phyloP scores from a whole-genome alignment of 1,139 yeast genomes.

The Protomyces lactucae-debilis region DNA sequence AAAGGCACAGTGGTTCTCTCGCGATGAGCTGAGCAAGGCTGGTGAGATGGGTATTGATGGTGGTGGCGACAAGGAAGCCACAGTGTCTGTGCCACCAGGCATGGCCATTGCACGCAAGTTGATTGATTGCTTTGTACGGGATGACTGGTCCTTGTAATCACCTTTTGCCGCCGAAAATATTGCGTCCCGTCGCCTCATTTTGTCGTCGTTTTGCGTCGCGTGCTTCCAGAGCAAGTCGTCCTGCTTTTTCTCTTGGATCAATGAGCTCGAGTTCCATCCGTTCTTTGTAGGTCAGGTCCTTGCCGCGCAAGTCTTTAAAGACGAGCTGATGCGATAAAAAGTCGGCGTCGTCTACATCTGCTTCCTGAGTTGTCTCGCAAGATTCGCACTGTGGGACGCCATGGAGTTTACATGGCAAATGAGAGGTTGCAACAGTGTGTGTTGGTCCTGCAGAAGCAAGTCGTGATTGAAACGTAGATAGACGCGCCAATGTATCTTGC shows the following conservation, averaged over 20 bases:
- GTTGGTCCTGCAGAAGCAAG: constrained; percentile 30
- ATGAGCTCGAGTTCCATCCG: constrained; percentile 27
- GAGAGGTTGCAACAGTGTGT: neutral
- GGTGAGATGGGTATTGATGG: constrained; percentile 46
- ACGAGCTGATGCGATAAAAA: constrained; percentile 30
- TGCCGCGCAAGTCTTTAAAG: constrained; percentile 31
- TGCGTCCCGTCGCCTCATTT: constrained; percentile 11
- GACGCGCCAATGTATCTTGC: constrained; percentile 32
- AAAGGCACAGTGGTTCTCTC: constrained; percentile 25
- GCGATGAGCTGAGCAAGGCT: constrained; percentile 61
- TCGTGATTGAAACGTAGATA: constrained; percentile 35
- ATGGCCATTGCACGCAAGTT: constrained; percentile 50
- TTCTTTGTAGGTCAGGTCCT: constrained; percentile 22
- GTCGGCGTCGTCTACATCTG: constrained; percentile 29
- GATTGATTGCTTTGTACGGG: constrained; percentile 34
- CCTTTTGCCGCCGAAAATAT: neutral
- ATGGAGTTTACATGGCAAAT: constrained; percentile 33
- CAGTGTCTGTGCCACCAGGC: constrained; percentile 44
- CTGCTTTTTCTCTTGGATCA: constrained; percentile 30
- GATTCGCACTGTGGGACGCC: constrained; percentile 34
- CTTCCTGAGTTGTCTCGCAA: constrained; percentile 35
- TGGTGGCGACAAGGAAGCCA: constrained; percentile 31
- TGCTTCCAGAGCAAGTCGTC: neutral
- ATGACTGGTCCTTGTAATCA: constrained; percentile 21
- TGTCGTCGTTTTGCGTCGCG: neutral